Evolutionary conservation across 2,329 filamentous ascomycete genomes (phyloP).

Genomic region (Biscogniauxia marginata): DNA sequence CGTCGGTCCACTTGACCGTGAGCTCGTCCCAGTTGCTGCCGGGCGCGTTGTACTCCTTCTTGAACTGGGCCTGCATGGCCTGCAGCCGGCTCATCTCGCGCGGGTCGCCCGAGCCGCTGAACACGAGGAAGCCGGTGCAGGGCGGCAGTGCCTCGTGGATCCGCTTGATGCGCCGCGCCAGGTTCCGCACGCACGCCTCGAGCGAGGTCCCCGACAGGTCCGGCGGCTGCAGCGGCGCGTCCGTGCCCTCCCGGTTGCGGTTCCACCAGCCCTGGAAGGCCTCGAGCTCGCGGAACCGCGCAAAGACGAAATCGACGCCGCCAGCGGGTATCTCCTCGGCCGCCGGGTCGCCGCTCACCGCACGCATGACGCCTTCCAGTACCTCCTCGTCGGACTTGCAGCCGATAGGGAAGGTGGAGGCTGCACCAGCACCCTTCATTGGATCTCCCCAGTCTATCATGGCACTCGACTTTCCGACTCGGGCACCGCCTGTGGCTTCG

Average conservation of each 20-base stretch:
- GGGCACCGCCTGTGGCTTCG: conserved; percentile 54
- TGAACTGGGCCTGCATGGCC: conserved; percentile 59
- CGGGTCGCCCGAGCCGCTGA: conserved; percentile 67
- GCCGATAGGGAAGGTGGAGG: conserved; percentile 55
- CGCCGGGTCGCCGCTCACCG: conserved; percentile 57
- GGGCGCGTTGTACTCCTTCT: conserved; percentile 62
- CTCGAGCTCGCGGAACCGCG: conserved; percentile 64
- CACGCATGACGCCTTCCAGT: conserved; percentile 53
- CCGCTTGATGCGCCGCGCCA: conserved; percentile 49
- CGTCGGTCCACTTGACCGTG: conserved; percentile 66
- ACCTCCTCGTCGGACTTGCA: conserved; percentile 62
- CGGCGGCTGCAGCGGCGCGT: conserved; percentile 27
- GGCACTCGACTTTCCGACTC: conserved; percentile 63
- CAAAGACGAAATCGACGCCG: conserved; percentile 67
- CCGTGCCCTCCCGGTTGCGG: conserved; percentile 45
- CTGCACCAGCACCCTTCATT: conserved; percentile 53
- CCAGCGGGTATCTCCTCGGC: conserved; percentile 57
- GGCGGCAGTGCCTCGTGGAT: conserved; percentile 60
- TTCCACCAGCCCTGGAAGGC: conserved; percentile 68
- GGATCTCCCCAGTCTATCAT: conserved; percentile 91
- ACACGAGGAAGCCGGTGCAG: conserved; percentile 64
- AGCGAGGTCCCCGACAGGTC: conserved; percentile 35
- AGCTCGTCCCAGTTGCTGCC: conserved; percentile 66
- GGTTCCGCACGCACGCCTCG: conserved; percentile 44
- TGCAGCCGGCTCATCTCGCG: conserved; percentile 63